Base-by-base conservation (phyloP, 257 asterid species). In the Solanum etuberosum region DNA sequence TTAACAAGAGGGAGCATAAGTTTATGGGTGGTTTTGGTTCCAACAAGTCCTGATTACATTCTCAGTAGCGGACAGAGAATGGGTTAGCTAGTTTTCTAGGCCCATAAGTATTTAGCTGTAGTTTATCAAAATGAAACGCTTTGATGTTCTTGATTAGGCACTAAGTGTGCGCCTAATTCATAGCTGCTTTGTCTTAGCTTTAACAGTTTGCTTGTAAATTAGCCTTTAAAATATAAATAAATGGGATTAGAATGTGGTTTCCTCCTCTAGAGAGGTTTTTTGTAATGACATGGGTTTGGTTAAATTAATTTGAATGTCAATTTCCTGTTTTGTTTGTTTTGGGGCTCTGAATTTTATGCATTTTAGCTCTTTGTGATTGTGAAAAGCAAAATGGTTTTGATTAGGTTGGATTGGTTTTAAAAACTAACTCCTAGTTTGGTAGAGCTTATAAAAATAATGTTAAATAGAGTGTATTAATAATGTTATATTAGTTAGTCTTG, bases 1-100 rank as follows among this genome's bases (percentile, higher is more conserved):
- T 89, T 68, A 95, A 92, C 68, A 95, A 91, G 88, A 96, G 88
- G 89, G 98, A 94, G 90, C 96, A 91, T 88, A 98, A 96, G 90
- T 92, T 94, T 86, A 93, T 96, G 98, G 93, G 42, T 85, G 92
- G 91, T 27, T 74, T 90, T 27, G 89, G 86, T 8, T 83, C 92
- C 10, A 35, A 93, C 94, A 38, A 91, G 91, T 88, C 89, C 93
- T 70, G n/a, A 70, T 70, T 43, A 31, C 76, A 13, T 68, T 68
- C 14, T 68, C 23, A 29, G 9, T 29, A 25, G 77, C 6, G 77
- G 77, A 9, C 42, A 70, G 42, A 70, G 38, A 31, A 32, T 18
- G 25, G 15, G 43, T 32, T 72, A 72, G 46, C 3, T 43, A 43
- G 16, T 43, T 8, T 20, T 72, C 29, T 34, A 72, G 81, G 18